Evolutionary conservation across 257 asterid genomes (phyloP).

Genomic region (Ilex asprella): DNA sequence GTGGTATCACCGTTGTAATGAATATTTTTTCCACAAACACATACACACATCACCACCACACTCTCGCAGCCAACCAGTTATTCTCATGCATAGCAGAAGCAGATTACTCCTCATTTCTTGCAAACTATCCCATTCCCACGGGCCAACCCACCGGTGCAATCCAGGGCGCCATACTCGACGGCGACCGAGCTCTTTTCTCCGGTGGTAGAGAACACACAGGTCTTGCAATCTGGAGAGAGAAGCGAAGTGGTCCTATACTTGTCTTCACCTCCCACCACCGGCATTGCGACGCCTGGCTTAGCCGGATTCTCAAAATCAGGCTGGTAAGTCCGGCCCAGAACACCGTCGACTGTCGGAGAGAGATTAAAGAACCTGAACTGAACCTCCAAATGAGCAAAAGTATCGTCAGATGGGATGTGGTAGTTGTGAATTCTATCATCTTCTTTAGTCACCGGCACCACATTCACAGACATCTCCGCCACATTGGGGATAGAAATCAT

Average conservation of each 20-base stretch:
- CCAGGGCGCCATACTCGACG: not conserved
- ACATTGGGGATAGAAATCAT: conserved; percentile 20
- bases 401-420: conserved; percentile 41
- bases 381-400: conserved; percentile 56
- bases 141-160: not conserved
- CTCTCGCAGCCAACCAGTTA: too few species aligned
- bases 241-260: conserved; percentile 8
- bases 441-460: conserved; percentile 48
- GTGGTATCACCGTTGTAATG: too few species aligned
- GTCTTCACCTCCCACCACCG: conserved; percentile 18
- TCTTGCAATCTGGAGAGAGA: conserved; percentile 7
- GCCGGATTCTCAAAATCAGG: conserved; percentile 39
- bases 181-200: not conserved
- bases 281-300: conserved; percentile 11
- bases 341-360: conserved; percentile 48
- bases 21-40: too few species aligned
- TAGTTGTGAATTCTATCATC: conserved; percentile 57
- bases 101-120: not conserved
- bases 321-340: conserved; percentile 52
- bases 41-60: too few species aligned
- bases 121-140: not conserved
- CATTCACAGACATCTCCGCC: conserved; percentile 40
- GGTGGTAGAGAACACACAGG: not conserved
- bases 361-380: conserved; percentile 42
- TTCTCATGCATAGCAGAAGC: too few species aligned